Evolutionary conservation across 495 filamentous ascomycete genomes (phyloP).

Genomic region (Neurospora terricola): DNA sequence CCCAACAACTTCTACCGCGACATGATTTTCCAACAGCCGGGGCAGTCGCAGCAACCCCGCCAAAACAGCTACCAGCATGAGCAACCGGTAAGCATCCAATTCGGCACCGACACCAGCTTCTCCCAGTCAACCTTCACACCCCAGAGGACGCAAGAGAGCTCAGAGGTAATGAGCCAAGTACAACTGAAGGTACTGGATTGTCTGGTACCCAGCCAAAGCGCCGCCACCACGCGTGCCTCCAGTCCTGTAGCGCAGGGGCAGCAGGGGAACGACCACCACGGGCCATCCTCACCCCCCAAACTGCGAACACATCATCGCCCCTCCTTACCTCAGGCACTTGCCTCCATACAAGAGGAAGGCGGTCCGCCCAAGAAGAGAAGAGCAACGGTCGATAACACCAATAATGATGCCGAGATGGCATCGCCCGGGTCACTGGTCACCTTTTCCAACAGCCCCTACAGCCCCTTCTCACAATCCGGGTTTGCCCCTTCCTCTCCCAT

Average conservation of each 20-base stretch:
- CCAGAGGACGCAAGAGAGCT: slow-evolving; percentile 4
- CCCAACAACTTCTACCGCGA: neutral
- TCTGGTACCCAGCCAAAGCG: slow-evolving; percentile 40
- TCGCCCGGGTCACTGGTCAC: neutral
- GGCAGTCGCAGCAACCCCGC: neutral
- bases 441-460: neutral
- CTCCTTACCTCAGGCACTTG: neutral
- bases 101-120: slow-evolving; percentile 55
- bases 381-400: neutral
- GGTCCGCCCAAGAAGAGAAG: neutral
- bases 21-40: neutral
- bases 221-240: slow-evolving; percentile 46
- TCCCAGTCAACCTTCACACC: neutral
- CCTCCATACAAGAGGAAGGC: neutral
- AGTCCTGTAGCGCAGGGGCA: slow-evolving; percentile 34
- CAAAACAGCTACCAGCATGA: neutral
- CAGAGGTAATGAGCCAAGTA: slow-evolving; percentile 42
- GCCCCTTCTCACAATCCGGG: neutral
- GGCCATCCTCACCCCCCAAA: neutral
- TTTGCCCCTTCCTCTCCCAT: neutral
- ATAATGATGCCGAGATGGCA: neutral
- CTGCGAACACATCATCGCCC: neutral
- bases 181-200: slow-evolving; percentile 46
- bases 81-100: slow-evolving; percentile 26
- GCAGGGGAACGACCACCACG: slow-evolving; percentile 20